These are phyloP conservation scores for Pseudomonodictys pantanalensis DNA, from an alignment of 495 filamentous ascomycete genomes.

Conservation along the genomic window DNA sequence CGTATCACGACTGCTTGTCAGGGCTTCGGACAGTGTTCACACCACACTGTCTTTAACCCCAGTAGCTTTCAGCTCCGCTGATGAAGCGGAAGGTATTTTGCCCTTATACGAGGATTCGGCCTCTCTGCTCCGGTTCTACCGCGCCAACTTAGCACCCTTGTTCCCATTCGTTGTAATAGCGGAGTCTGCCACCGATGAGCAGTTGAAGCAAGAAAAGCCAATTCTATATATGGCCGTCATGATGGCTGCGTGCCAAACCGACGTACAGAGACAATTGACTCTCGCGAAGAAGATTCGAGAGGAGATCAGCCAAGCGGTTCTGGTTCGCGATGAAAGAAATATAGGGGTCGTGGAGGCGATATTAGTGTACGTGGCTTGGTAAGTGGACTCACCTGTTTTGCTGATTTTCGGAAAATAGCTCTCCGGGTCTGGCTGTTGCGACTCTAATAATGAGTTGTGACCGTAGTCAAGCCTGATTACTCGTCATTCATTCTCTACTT, in stretches of 20 bases:
- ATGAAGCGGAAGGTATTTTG: too few species aligned
- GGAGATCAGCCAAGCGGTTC: not conserved
- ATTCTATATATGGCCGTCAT: not conserved
- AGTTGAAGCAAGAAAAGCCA: not conserved
- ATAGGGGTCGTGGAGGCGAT: not conserved
- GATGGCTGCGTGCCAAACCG: constrained; percentile 4
- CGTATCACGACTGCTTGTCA: not conserved
- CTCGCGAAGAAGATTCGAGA: not conserved
- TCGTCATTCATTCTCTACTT: too few species aligned
- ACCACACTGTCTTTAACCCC: not conserved
- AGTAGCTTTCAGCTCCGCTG: not conserved
- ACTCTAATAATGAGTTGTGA: too few species aligned
- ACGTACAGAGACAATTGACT: not conserved
- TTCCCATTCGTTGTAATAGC: constrained; percentile 1
- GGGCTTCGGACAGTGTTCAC: not conserved
- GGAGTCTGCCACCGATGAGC: not conserved
- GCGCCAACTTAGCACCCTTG: not conserved
- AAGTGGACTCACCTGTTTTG: not conserved
- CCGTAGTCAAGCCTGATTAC: too few species aligned
- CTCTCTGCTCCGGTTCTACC: not conserved
- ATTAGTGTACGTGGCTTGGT: not conserved
- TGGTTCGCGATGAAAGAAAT: not conserved
- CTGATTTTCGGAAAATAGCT: too few species aligned
- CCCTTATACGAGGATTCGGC: too few species aligned
- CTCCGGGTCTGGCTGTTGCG: too few species aligned